Conservation (phyloP, 495 filamentous ascomycete species). For the Neurospora sublineolata region DNA sequence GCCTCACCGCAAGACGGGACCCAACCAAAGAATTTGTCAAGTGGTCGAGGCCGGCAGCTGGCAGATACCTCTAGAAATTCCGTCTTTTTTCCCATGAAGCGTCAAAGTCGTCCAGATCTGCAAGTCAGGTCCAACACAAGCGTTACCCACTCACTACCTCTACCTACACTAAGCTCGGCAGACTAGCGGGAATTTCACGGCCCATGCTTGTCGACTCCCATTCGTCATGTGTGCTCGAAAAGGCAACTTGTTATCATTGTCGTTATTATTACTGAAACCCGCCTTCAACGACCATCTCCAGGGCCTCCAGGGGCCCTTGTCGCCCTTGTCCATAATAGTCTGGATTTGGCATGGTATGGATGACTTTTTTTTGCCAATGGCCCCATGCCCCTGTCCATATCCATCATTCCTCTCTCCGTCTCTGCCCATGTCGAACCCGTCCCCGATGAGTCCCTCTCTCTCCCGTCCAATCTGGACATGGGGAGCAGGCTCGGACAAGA, state of each 20-base stretch:
- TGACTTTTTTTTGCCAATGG: background rate
- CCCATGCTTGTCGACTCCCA: background rate
- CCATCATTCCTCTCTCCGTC: slow-evolving; percentile 1
- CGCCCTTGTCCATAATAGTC: slow-evolving; percentile 4
- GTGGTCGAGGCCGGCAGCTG: background rate
- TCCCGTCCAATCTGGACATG: background rate
- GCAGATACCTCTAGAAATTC: background rate
- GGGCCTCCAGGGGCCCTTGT: background rate
- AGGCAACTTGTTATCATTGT: background rate
- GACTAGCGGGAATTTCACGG: background rate
- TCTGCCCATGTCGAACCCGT: background rate
- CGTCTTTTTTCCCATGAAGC: background rate
- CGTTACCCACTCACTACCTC: background rate
- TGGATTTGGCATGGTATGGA: slow-evolving; percentile 3
- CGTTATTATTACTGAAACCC: background rate
- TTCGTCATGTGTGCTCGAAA: background rate
- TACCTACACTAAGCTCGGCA: background rate
- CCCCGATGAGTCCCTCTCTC: background rate
- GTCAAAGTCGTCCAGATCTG: background rate
- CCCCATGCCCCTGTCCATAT: slow-evolving; percentile 2
- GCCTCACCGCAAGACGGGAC: background rate
- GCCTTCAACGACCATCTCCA: background rate
- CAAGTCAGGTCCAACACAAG: background rate
- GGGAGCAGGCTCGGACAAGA: background rate
- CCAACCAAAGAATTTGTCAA: background rate